Conservation (phyloP, 2,329 filamentous ascomycete species). For the Fragosphaeria purpurea region DNA sequence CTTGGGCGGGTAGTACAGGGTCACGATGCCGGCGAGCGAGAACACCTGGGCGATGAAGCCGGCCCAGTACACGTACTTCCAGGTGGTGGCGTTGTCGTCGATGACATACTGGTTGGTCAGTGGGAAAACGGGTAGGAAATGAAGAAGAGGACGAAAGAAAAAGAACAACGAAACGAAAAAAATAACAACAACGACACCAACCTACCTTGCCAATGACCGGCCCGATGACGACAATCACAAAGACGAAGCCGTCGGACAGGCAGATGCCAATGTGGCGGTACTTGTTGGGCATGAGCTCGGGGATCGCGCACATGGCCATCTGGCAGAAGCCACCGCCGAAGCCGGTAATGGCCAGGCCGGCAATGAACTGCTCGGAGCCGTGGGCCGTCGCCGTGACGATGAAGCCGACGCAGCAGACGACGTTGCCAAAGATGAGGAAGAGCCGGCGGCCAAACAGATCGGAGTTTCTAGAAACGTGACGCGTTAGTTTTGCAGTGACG, state of each 20-base stretch:
- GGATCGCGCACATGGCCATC: conserved; percentile 7
- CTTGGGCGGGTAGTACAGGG: conserved; percentile 5
- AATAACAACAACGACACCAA: no score
- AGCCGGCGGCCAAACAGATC: conserved; percentile 8
- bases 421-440: conserved; percentile 5
- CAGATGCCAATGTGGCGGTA: conserved; percentile 8
- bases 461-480: background rate
- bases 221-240: conserved; percentile 8
- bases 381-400: conserved; percentile 6
- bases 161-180: no score
- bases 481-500: no score
- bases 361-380: conserved; percentile 4
- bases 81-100: background rate
- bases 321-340: conserved; percentile 4
- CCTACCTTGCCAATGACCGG: conserved; percentile 1
- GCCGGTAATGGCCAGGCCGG: conserved; percentile 6
- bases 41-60: conserved; percentile 6
- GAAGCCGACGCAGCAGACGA: conserved; percentile 3
- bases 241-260: conserved; percentile 8
- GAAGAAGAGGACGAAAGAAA: no score
- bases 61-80: conserved; percentile 10
- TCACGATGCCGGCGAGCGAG: conserved; percentile 1
- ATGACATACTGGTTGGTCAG: background rate
- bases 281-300: conserved; percentile 9
- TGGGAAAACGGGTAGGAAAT: no score